A percentile compares a stretch with the other conserved stretches of the same genome.
phyloP scores from a whole-genome alignment of 768 basidiomycete genomes.

The Auricularia cornea region DNA sequence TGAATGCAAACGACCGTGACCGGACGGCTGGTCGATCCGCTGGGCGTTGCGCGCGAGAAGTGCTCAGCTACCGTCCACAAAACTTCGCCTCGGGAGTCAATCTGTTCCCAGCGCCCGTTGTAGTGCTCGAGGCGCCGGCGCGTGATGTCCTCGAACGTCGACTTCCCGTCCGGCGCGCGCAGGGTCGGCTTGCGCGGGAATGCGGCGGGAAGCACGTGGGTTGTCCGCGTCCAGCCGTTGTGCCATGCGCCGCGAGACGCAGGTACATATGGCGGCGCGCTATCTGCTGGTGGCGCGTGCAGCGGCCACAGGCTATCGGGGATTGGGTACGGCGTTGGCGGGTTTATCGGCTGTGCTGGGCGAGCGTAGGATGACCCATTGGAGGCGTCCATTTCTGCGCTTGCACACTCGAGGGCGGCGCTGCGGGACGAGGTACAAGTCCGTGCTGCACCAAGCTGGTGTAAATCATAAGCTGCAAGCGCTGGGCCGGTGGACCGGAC shows the following conservation, averaged over 20 bases:
- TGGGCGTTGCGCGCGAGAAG: constrained; percentile 35
- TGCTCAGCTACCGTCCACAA: constrained; percentile 71
- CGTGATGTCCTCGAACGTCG: background rate
- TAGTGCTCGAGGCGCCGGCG: constrained; percentile 6
- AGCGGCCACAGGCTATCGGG: background rate
- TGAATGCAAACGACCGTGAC: constrained; percentile 72
- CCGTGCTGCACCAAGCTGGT: too few relatives aligned
- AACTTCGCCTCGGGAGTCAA: constrained; percentile 20
- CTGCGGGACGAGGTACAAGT: too few relatives aligned
- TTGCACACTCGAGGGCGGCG: too few relatives aligned
- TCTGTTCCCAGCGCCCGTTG: constrained; percentile 14
- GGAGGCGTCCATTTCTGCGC: too few relatives aligned
- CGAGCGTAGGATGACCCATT: background rate
- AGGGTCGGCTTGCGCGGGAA: constrained; percentile 11
- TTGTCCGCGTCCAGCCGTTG: constrained; percentile 7
- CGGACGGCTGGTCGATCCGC: constrained; percentile 26
- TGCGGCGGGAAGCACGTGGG: constrained; percentile 17
- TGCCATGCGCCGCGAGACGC: background rate
- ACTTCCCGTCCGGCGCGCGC: background rate
- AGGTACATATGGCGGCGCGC: background rate
- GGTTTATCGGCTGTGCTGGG: background rate
- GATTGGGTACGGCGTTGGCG: background rate
- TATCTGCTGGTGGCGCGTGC: background rate
- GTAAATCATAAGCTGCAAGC: too few relatives aligned
- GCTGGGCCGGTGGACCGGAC: too few relatives aligned